Conservation (phyloP, 140 eudicot species). For the Erigeron philadelphicus region DNA sequence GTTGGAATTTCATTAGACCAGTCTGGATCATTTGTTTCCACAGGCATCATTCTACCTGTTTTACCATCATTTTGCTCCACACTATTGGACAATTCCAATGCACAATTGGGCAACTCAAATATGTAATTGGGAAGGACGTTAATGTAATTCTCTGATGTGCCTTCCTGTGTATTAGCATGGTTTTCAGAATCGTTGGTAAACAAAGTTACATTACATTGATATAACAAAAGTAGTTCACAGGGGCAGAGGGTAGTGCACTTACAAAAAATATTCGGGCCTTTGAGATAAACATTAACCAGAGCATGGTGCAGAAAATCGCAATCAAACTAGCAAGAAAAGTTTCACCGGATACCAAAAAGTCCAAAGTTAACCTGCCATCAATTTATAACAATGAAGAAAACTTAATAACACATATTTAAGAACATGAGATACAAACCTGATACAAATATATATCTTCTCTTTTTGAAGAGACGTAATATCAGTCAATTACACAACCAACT, state of each 20-base stretch:
- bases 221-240: constrained; percentile 26
- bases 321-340: constrained; percentile 54
- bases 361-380: constrained; percentile 62
- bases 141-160: constrained; percentile 63
- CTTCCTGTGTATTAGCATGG: constrained; percentile 39
- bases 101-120: constrained; percentile 38
- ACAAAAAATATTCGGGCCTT: no score
- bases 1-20: constrained; percentile 38
- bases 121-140: constrained; percentile 54
- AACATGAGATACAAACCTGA: no score
- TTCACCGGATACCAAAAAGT: constrained; percentile 59
- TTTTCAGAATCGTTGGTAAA: constrained; percentile 5
- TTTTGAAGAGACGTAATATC: background rate
- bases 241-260: constrained; percentile 28
- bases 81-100: constrained; percentile 22
- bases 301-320: constrained; percentile 42
- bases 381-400: no score
- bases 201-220: background rate
- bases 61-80: constrained; percentile 38
- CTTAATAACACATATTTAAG: no score
- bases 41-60: constrained; percentile 58
- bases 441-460: background rate
- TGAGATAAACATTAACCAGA: constrained; percentile 57
- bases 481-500: background rate
- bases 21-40: constrained; percentile 37